phyloP scores from a whole-genome alignment of 192 early-diverging fungal genomes.

The Dissophora ornata region DNA sequence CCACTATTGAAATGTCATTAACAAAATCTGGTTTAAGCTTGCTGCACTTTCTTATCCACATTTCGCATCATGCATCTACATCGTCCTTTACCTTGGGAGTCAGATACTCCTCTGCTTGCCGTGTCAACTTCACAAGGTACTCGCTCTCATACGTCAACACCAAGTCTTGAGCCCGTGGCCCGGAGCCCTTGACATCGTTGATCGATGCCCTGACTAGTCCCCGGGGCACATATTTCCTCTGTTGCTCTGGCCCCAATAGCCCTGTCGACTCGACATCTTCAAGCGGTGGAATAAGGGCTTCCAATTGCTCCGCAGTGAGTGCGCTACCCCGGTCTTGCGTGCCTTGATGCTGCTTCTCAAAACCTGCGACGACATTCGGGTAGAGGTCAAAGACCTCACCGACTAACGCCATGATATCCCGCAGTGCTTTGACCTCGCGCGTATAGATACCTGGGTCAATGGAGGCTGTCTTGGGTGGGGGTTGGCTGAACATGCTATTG shows the following conservation, averaged over 20 bases:
- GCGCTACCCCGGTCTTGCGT: conserved; percentile 13
- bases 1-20: too few species aligned
- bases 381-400: conserved; percentile 50
- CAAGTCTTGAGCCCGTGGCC: conserved; percentile 15
- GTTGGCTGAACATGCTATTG: conserved; percentile 17
- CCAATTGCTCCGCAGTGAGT: conserved; percentile 33
- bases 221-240: conserved; percentile 26
- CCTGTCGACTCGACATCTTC: conserved; percentile 20
- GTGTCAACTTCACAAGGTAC: conserved; percentile 27
- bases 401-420: conserved; percentile 27
- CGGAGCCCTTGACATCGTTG: conserved; percentile 18
- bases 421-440: conserved; percentile 25
- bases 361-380: conserved; percentile 22
- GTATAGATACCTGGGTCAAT: conserved; percentile 16
- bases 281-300: conserved; percentile 31
- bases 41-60: too few species aligned
- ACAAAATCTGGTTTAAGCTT: too few species aligned
- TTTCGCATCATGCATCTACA: not conserved
- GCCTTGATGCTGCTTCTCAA: conserved; percentile 44
- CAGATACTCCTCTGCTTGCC: conserved; percentile 16
- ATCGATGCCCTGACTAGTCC: conserved; percentile 26
- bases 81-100: conserved; percentile 26
- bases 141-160: conserved; percentile 46
- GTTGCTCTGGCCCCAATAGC: conserved; percentile 17
- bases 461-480: conserved; percentile 22